These are phyloP conservation scores for Claviceps spartinae DNA, from an alignment of 2,329 filamentous ascomycete genomes.

Conservation along the genomic window DNA sequence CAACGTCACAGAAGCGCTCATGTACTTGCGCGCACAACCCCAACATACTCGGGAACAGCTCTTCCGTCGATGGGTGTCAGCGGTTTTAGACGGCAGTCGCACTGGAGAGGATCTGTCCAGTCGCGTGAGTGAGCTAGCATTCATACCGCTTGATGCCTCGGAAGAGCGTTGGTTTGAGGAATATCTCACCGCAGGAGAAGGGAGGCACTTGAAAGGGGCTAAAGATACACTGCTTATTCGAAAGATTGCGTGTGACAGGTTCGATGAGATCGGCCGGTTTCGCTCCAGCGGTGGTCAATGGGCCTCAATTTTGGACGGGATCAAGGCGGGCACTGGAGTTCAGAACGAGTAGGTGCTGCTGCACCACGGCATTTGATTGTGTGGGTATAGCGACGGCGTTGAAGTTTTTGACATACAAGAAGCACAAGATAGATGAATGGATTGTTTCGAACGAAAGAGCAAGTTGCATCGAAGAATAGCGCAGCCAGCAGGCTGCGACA, in stretches of 20 bases:
- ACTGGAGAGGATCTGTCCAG: constrained; percentile 29
- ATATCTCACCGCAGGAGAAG: constrained; percentile 50
- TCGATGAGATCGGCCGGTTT: constrained; percentile 33
- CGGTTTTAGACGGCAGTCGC: constrained; percentile 34
- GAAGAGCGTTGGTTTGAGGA: constrained; percentile 68
- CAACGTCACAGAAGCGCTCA: constrained; percentile 59
- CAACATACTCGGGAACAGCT: constrained; percentile 47
- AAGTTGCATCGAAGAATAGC: no score
- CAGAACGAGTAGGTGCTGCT: constrained; percentile 14
- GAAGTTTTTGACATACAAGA: no score
- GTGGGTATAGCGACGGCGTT: constrained; percentile 1
- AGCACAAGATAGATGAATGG: neutral
- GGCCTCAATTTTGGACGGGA: constrained; percentile 36
- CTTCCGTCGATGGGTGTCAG: constrained; percentile 51
- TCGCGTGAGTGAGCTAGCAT: constrained; percentile 55
- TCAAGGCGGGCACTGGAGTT: constrained; percentile 30
- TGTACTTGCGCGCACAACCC: constrained; percentile 54
- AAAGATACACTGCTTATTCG: constrained; percentile 65
- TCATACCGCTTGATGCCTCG: constrained; percentile 53
- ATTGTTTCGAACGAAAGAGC: no score
- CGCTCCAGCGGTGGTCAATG: constrained; percentile 30
- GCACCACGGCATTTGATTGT: neutral
- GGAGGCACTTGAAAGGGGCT: constrained; percentile 48
- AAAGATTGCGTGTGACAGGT: constrained; percentile 52
- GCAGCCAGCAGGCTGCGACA: no score